A percentile compares a stretch with the other conserved stretches of the same genome.
phyloP scores from a whole-genome alignment of 352 stramenopile genomes.

The Globisporangium paroecandrum region DNA sequence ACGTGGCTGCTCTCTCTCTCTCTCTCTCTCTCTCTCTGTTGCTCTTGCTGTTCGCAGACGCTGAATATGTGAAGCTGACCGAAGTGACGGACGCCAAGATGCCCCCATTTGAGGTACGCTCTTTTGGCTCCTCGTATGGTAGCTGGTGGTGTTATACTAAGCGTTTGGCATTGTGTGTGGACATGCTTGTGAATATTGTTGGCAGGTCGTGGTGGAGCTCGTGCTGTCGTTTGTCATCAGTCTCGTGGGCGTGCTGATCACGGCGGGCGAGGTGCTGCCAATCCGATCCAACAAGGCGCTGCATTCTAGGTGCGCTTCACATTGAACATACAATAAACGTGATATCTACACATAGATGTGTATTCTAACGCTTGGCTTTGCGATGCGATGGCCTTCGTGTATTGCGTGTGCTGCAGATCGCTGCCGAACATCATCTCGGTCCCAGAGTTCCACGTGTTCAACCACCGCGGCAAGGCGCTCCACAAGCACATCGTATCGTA shows the following conservation, averaged over 20 bases:
- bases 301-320: constrained; percentile 47
- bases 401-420: constrained; percentile 32
- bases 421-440: constrained; percentile 59
- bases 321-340: background rate
- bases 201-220: constrained; percentile 68
- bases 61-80: constrained; percentile 70
- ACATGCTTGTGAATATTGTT: background rate
- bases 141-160: background rate
- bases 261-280: constrained; percentile 61
- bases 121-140: background rate
- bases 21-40: background rate
- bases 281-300: constrained; percentile 71
- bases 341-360: background rate
- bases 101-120: constrained; percentile 52
- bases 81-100: constrained; percentile 70
- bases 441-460: constrained; percentile 81
- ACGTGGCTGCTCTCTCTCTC: background rate
- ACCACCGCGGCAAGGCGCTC: constrained; percentile 72
- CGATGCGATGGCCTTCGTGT: background rate
- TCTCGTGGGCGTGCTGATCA: constrained; percentile 64
- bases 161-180: background rate
- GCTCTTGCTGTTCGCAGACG: constrained; percentile 34
- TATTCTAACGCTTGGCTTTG: background rate
- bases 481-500: constrained; percentile 57
- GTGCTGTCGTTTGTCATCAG: constrained; percentile 64